Conservation (phyloP, 2,329 filamentous ascomycete genomes). For the Cucurbitaria berberidis region DNA sequence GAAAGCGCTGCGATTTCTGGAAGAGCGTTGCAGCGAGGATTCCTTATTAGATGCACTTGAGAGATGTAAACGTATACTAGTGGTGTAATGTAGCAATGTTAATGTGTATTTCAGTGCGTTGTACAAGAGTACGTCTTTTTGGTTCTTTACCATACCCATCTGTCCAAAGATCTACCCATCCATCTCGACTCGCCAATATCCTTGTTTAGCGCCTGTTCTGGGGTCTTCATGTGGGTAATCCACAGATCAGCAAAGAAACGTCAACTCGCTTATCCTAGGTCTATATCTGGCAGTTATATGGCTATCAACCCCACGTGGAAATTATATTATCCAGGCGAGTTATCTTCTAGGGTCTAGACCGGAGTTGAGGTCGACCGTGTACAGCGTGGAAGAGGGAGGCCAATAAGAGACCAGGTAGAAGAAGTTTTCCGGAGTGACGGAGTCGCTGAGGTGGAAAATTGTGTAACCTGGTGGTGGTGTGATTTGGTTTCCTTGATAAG, state of each 20-base stretch:
- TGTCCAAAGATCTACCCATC: too few species aligned
- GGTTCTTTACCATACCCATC: too few species aligned
- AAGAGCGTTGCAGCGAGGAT: constrained; percentile 29
- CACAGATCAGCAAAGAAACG: too few species aligned
- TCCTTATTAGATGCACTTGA: constrained; percentile 20
- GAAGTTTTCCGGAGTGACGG: background rate
- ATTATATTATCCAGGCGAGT: too few species aligned
- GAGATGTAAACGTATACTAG: background rate
- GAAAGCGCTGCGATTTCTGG: constrained; percentile 43
- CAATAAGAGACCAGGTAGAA: background rate
- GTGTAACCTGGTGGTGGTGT: too few species aligned
- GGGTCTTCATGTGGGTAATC: too few species aligned
- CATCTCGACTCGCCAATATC: too few species aligned
- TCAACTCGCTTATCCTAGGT: background rate
- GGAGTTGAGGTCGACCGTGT: background rate
- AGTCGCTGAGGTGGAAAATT: background rate
- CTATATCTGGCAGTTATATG: background rate
- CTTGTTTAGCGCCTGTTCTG: too few species aligned
- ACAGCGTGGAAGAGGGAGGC: background rate
- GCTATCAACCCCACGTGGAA: background rate
- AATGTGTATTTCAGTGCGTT: constrained; percentile 1
- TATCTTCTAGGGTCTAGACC: background rate
- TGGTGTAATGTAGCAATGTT: constrained; percentile 2
- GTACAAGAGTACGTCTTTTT: background rate
- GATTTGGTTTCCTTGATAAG: background rate